Evolutionary conservation across 306 rosid species (phyloP).

Genomic region (Sphenostylis stenocarpa): DNA sequence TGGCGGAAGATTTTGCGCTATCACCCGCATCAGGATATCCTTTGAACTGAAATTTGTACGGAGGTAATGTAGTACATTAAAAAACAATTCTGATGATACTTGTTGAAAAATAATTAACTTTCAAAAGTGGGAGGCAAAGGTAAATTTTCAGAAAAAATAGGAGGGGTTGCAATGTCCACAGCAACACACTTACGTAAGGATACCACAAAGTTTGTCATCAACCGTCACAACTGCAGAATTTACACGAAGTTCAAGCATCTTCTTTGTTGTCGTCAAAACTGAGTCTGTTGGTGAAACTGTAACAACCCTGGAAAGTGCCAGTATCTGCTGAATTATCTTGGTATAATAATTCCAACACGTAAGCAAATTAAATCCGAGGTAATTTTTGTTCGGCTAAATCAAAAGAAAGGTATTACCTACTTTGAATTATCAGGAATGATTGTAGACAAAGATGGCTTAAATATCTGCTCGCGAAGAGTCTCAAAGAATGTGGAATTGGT

Average conservation of each 20-base stretch:
- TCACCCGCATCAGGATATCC: conserved; percentile 93
- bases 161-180: neutral
- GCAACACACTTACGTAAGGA: conserved; percentile 73
- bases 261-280: conserved; percentile 68
- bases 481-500: conserved; percentile 81
- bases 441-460: conserved; percentile 90
- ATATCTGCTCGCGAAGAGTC: conserved; percentile 82
- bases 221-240: conserved; percentile 78
- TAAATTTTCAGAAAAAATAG: neutral
- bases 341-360: neutral
- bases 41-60: conserved; percentile 61
- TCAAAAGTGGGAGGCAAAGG: neutral
- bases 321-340: conserved; percentile 29
- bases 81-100: conserved; percentile 1
- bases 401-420: conserved; percentile 85
- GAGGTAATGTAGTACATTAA: conserved; percentile 18
- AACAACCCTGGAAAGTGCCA: conserved; percentile 62
- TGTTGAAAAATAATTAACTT: conserved; percentile 1
- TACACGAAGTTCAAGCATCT: conserved; percentile 71
- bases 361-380: neutral
- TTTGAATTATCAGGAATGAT: conserved; percentile 87
- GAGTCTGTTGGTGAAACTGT: conserved; percentile 73
- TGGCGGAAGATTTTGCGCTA: conserved; percentile 77
- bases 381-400: conserved; percentile 19
- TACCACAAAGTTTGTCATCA: conserved; percentile 81